Base-by-base conservation (phyloP, 495 filamentous ascomycete species). In the Penicillium manginii region DNA sequence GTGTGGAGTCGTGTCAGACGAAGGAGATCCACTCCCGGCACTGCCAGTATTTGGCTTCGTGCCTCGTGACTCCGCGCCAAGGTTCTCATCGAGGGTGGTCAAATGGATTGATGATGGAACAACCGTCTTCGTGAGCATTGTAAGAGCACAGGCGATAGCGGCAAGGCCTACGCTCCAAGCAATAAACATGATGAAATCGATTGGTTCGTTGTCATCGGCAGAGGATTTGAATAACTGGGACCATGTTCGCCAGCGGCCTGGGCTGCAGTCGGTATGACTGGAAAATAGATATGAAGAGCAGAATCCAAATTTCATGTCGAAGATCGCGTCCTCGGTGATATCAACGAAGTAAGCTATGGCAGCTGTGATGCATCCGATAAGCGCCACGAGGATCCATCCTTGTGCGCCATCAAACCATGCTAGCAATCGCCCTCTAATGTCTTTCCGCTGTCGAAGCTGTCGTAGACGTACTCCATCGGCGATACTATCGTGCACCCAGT, bases 401-500 rank as follows among this genome's bases (percentile, higher is more conserved):
- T 98, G 93, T 23, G 89, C 86, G 40, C 92, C 88, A 69, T 98
- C 94, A 53, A 96, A 89, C 75, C 87, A 83, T 2, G 89, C 84
- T 37, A 85, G 73, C 21, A 96, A 63, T 40, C 91, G 86, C 6
- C 93, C 94, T 56, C 90, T 87, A 47, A 96, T 79, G 70, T 93
- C 94, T 73, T 90, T 96, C 6, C 93, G 81, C 59, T 81, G 85
- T 45, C 91, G 84, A 26, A 98, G 81, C 48, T 86, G 86, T 62
- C 93, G 96, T 37, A 96, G 85, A 45, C 94, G 88, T 53, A 88
- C 90, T 43, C 92, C 91, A 73, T 98, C 94, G 65, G 93, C 92
- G 60, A 98, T 97, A 70, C 90, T 94, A 65, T 98, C 94, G 67
- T 96, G 92, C 8, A 98, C 94, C 94, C 93, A 98, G 72, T 98